A percentile compares a stretch with the other conserved stretches of the same genome.
phyloP scores from a whole-genome alignment of 2,329 filamentous ascomycete species.

The Colletotrichum lupini region DNA sequence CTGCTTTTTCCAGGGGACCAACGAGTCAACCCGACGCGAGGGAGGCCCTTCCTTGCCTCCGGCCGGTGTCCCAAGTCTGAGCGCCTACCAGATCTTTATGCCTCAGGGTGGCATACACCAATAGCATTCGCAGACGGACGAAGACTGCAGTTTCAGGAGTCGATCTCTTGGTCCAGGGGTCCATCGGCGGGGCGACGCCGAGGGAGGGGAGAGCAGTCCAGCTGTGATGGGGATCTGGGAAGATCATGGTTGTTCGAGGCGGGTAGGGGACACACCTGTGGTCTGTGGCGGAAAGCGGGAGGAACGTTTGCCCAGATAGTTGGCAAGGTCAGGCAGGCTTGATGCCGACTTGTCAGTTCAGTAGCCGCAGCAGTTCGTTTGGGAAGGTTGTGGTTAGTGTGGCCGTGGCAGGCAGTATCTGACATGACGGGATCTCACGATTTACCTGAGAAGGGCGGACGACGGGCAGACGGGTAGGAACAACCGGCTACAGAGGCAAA shows the following conservation, averaged over 20 bases:
- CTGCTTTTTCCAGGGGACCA: conserved; percentile 12
- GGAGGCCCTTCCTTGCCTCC: conserved; percentile 24
- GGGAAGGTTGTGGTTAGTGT: conserved; percentile 2
- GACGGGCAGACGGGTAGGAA: conserved; percentile 6
- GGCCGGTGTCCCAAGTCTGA: conserved; percentile 32
- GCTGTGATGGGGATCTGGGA: conserved; percentile 3
- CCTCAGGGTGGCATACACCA: conserved; percentile 32
- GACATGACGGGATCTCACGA: background rate
- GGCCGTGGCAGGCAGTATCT: conserved; percentile 3
- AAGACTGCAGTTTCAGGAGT: conserved; percentile 37
- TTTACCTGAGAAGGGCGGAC: background rate
- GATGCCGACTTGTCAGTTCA: conserved; percentile 7
- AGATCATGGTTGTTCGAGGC: conserved; percentile 22
- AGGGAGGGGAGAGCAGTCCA: background rate
- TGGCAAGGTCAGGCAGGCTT: conserved; percentile 23
- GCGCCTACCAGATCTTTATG: conserved; percentile 34
- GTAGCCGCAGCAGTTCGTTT: conserved; percentile 24
- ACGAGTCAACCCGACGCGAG: conserved; percentile 28
- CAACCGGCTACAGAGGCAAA: conserved; percentile 17
- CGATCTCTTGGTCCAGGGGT: conserved; percentile 34
- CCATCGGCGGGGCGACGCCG: conserved; percentile 31
- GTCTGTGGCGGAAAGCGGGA: conserved; percentile 15
- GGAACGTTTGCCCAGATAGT: conserved; percentile 6
- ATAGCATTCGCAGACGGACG: conserved; percentile 26
- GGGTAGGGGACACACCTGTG: background rate